A percentile compares a stretch with the other conserved stretches of the same genome.
Conservation (phyloP, 352 stramenopile genomes). For the Phytophthora meadii region DNA sequence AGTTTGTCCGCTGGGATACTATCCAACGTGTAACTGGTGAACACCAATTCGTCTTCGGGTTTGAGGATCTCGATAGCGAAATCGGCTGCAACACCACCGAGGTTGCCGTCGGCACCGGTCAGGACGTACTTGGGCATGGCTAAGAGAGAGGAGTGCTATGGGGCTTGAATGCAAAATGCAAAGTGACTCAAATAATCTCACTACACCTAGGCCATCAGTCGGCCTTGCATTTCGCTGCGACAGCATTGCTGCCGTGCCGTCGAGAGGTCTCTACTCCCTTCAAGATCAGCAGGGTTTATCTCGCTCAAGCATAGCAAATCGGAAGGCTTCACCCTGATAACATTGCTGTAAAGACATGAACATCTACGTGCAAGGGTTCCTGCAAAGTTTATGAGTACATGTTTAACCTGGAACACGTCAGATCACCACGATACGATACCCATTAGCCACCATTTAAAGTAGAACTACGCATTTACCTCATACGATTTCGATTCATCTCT, state of each 20-base stretch:
- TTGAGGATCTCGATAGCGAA: background rate
- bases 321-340: background rate
- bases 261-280: constrained; percentile 9
- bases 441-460: too few relatives aligned
- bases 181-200: constrained; percentile 14
- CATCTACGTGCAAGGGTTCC: background rate
- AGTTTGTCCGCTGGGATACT: too few relatives aligned
- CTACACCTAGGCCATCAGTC: background rate
- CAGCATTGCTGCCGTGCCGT: constrained; percentile 5
- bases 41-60: background rate
- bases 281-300: background rate
- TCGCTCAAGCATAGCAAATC: background rate
- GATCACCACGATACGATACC: too few relatives aligned
- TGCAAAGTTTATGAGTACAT: background rate
- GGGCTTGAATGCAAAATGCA: background rate
- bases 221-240: constrained; percentile 3
- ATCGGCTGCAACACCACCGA: background rate
- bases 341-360: background rate
- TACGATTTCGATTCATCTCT: too few relatives aligned
- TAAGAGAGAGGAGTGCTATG: background rate
- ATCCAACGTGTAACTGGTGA: background rate
- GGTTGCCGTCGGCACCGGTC: background rate
- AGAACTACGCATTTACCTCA: too few relatives aligned
- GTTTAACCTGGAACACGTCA: too few relatives aligned
- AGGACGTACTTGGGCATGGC: background rate